Evolutionary conservation across 1,139 yeast species (phyloP).

Genomic region (Schwanniomyces etchellsii): DNA sequence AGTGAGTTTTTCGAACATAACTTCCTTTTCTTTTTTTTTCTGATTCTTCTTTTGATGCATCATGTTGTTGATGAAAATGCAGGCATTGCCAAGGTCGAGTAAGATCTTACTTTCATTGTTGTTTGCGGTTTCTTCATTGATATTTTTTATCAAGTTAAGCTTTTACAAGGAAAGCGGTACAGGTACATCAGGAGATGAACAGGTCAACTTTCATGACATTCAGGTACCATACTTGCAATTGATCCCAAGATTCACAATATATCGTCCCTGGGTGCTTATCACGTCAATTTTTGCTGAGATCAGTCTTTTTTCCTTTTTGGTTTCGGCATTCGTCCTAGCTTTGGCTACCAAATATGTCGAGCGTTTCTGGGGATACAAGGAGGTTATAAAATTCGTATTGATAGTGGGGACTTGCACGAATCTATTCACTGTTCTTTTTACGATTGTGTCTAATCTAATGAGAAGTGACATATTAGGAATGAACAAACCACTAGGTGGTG

Average conservation of each 20-base stretch:
- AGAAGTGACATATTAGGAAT: constrained; percentile 33
- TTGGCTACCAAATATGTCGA: constrained; percentile 50
- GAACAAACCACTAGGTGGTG: constrained; percentile 61
- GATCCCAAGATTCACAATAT: constrained; percentile 57
- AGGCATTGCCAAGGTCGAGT: constrained; percentile 20
- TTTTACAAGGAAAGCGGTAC: constrained; percentile 23
- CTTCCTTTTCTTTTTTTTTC: too few species aligned
- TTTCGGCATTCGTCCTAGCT: constrained; percentile 45
- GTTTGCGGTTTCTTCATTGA: constrained; percentile 16
- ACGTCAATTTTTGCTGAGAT: constrained; percentile 71
- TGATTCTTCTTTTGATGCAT: too few species aligned
- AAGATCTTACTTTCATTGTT: constrained; percentile 23
- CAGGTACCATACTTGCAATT: constrained; percentile 61
- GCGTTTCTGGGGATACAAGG: constrained; percentile 54
- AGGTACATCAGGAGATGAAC: constrained; percentile 20
- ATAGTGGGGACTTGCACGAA: constrained; percentile 60
- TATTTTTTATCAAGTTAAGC: constrained; percentile 25
- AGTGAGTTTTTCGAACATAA: too few species aligned
- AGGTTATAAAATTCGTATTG: constrained; percentile 53
- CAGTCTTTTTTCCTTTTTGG: constrained; percentile 42
- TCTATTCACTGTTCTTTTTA: constrained; percentile 37
- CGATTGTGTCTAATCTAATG: constrained; percentile 34
- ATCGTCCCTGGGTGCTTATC: constrained; percentile 72
- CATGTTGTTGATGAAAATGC: neutral
- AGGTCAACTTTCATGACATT: constrained; percentile 28